phyloP scores from a whole-genome alignment of 805 yeast genomes.

The Saccharomyces mikatae region DNA sequence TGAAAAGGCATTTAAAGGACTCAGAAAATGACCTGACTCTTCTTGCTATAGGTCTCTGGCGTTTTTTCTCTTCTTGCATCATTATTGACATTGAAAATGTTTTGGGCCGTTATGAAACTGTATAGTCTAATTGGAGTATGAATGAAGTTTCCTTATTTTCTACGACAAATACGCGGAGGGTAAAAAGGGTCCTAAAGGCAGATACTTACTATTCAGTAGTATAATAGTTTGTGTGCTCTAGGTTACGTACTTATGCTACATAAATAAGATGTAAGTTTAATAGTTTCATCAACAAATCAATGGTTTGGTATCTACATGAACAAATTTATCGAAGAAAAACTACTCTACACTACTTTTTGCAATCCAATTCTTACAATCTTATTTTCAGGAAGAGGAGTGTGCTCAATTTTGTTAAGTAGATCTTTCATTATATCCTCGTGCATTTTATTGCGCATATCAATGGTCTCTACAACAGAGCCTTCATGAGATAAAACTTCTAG shows the following conservation, averaged over 20 bases:
- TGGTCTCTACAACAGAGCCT: slow-evolving; percentile 21
- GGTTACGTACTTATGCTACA: not conserved
- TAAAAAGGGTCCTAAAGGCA: not conserved
- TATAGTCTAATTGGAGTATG: not conserved
- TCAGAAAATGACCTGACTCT: slow-evolving; percentile 22
- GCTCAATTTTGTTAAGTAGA: slow-evolving; percentile 44
- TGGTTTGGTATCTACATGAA: not conserved
- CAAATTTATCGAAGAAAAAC: not conserved
- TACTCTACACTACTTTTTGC: not conserved
- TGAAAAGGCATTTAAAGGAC: slow-evolving; percentile 22
- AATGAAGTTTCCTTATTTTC: not conserved
- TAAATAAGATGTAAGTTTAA: not conserved
- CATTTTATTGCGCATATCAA: slow-evolving; percentile 48
- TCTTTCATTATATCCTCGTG: slow-evolving; percentile 48
- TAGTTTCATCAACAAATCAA: not conserved
- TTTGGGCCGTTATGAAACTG: not conserved
- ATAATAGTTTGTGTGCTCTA: not conserved
- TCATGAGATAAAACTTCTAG: slow-evolving; percentile 17
- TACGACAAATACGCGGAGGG: slow-evolving; percentile 2
- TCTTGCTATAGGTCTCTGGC: slow-evolving; percentile 4
- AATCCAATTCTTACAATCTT: slow-evolving; percentile 31
- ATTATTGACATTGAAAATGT: not conserved
- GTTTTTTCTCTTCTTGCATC: not conserved
- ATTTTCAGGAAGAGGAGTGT: slow-evolving; percentile 40
- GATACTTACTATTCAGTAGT: not conserved